A percentile compares a stretch with the other conserved stretches of the same genome.
Evolutionary conservation across 2,329 filamentous ascomycete genomes (phyloP).

Genomic region (Cryphonectria nitschkei): DNA sequence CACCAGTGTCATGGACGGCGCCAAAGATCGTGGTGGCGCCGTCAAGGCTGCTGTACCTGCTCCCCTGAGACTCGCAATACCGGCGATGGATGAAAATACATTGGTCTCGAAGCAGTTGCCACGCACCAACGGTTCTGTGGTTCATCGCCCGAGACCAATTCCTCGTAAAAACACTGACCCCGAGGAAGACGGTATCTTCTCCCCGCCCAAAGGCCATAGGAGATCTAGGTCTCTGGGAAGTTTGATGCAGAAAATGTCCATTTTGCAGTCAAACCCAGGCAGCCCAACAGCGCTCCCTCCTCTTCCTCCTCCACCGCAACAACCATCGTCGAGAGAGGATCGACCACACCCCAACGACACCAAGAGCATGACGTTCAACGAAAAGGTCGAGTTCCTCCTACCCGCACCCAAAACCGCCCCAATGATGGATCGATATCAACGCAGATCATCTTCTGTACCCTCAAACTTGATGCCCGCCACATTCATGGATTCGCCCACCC

Average conservation of each 20-base stretch:
- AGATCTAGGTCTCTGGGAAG: constrained; percentile 56
- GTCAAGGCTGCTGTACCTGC: constrained; percentile 30
- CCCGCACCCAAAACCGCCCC: constrained; percentile 39
- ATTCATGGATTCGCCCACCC: constrained; percentile 35
- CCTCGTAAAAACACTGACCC: constrained; percentile 47
- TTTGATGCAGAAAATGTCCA: constrained; percentile 48
- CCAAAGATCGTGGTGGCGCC: constrained; percentile 39
- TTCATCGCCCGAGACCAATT: constrained; percentile 61
- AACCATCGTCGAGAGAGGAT: constrained; percentile 38
- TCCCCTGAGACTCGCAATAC: constrained; percentile 10
- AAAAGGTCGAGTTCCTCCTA: constrained; percentile 59
- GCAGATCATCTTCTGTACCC: constrained; percentile 47
- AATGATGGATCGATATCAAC: constrained; percentile 30
- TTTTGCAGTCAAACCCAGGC: constrained; percentile 48
- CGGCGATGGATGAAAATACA: neutral
- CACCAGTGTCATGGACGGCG: constrained; percentile 52
- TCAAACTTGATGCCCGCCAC: constrained; percentile 38
- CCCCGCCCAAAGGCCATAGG: constrained; percentile 47
- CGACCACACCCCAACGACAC: constrained; percentile 55
- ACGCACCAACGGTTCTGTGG: constrained; percentile 44
- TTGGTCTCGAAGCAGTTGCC: constrained; percentile 24
- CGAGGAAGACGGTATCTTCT: constrained; percentile 51
- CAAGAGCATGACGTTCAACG: constrained; percentile 61
- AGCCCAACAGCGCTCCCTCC: constrained; percentile 56
- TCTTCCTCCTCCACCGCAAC: constrained; percentile 51